phyloP scores from a whole-genome alignment of 2,329 filamentous ascomycete genomes.

The Xylaria sp. region DNA sequence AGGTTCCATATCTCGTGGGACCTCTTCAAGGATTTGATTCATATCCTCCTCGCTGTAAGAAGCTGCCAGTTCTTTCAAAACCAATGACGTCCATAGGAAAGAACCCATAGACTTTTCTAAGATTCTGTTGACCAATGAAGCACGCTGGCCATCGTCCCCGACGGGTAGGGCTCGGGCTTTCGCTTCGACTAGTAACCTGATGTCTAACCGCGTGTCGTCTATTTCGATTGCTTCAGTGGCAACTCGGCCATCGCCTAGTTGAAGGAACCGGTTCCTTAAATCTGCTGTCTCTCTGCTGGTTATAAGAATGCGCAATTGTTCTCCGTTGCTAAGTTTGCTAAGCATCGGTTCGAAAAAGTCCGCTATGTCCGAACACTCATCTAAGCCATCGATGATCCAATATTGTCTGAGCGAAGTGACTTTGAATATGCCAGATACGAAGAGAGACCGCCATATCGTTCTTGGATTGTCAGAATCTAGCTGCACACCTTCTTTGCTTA shows the following conservation, averaged over 20 bases:
- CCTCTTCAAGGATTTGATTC: conserved; percentile 1
- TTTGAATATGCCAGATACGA: background rate
- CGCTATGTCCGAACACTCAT: background rate
- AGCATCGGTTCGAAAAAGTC: background rate
- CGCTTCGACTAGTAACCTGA: background rate
- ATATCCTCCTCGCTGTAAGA: conserved; percentile 2
- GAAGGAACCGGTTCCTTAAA: background rate
- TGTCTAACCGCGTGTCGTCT: background rate
- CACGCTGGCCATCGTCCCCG: background rate
- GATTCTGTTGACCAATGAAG: background rate
- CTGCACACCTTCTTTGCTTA: background rate
- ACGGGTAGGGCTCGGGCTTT: background rate
- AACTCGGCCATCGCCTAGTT: background rate
- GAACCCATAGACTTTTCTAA: conserved; percentile 6
- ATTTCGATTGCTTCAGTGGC: background rate
- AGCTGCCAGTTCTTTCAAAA: background rate
- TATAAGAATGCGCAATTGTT: background rate
- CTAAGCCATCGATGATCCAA: conserved; percentile 12
- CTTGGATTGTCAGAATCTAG: background rate
- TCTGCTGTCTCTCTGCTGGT: conserved; percentile 7
- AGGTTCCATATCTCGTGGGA: conserved; percentile 6
- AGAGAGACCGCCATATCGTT: background rate
- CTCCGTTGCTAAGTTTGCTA: background rate
- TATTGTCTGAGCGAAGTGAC: background rate
- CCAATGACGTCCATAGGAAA: conserved; percentile 7